Evolutionary conservation across 306 rosid species (phyloP), one percentile per base, ranked within the genome.

Genomic region (Calophaca sinica): DNA sequence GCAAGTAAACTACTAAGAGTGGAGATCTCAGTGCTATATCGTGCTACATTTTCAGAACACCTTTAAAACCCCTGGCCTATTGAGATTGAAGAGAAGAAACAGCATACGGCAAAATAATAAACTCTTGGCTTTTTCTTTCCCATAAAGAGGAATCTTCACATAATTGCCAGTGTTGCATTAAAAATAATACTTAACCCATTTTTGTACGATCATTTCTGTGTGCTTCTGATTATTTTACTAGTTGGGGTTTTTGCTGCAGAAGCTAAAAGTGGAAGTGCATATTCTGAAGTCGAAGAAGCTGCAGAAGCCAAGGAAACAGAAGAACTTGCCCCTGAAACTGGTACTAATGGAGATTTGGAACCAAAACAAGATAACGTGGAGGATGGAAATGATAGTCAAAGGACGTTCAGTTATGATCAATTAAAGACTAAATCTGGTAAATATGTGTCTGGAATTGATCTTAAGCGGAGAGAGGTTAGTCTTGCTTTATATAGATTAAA

Each of bases 391-490:
- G 82, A 64, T 33, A 59, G 66, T 79, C 85, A 41, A 49, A 58
- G 3, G 66, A 81, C 83, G 41, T 86, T 85, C 77, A 82, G 89
- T 81, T 94, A 91, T 77, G 90, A 90, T 68, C 89, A 90, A 80
- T 87, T 94, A 75, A 88, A 86, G 85, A 88, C 85, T 68, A 86
- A 69, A 73, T 82, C 97, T 20, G 93, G 83, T 32, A 81, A 82
- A 72, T 85, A 84, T 20, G 82, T 83, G 14, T 49, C 89, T 51
- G 93, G 98, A 68, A 82, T 94, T 66, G 98, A 94, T 79, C 80
- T 77, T 50, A 87, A 91, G 71, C 77, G 85, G 72, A 88, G 98
- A 84, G 96, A 90, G 98, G 98, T 91, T 51, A 59, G 93, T 82
- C 73, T 57, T 65, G 3, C 44, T 28, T 13, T 80, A 6, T 62